Evolutionary conservation across 345 rosid species (phyloP).

Genomic region (Pugionium dolabratum): DNA sequence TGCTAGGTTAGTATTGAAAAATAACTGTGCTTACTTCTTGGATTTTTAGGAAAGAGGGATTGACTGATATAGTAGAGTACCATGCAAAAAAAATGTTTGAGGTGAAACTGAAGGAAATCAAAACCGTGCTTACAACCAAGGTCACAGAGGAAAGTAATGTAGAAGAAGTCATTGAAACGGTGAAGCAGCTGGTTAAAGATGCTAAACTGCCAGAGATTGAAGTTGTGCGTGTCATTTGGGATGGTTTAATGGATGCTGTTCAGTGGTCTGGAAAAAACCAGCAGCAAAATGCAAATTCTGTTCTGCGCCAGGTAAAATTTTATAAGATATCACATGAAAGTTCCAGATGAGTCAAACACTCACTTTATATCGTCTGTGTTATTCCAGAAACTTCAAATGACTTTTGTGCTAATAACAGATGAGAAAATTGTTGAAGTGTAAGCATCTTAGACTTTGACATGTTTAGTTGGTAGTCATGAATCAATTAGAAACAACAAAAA

Average conservation of each 20-base stretch:
- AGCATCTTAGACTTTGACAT: background rate
- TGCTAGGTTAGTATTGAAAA: slow-evolving; percentile 1
- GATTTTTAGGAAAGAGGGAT: slow-evolving; percentile 78
- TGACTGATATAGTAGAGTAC: slow-evolving; percentile 87
- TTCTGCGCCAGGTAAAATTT: slow-evolving; percentile 71
- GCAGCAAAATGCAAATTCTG: slow-evolving; percentile 90
- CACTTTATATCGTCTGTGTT: background rate
- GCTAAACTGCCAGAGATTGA: slow-evolving; percentile 80
- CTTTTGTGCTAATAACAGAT: too few species aligned
- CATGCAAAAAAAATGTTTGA: slow-evolving; percentile 89
- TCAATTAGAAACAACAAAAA: too few species aligned
- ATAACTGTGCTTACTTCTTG: slow-evolving; percentile 17
- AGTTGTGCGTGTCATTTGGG: slow-evolving; percentile 84
- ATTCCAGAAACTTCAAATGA: background rate
- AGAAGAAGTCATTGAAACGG: slow-evolving; percentile 77
- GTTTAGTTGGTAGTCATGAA: too few species aligned
- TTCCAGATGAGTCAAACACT: too few species aligned
- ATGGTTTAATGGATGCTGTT: slow-evolving; percentile 96
- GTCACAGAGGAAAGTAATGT: slow-evolving; percentile 74
- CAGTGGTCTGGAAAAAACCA: slow-evolving; percentile 99
- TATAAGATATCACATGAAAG: background rate
- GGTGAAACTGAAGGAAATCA: slow-evolving; percentile 88
- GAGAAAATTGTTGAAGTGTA: too few species aligned
- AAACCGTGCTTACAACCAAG: slow-evolving; percentile 71
- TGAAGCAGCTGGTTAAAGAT: slow-evolving; percentile 79